These are phyloP conservation scores for Pichia deserticola DNA, from an alignment of 805 yeast species.

Conservation along the genomic window DNA sequence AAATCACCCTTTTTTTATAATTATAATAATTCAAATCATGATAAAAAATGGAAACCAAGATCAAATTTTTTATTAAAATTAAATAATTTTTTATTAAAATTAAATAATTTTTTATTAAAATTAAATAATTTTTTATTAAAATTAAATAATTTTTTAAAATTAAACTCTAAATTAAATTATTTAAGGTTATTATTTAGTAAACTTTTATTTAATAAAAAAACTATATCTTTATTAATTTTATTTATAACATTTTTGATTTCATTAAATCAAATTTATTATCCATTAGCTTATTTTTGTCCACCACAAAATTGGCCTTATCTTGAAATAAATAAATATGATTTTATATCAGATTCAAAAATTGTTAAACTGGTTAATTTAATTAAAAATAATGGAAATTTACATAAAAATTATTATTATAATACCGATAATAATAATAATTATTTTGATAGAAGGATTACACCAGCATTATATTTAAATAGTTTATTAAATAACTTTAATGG, in stretches of 20 bases:
- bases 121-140: too few species aligned
- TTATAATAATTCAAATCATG: too few species aligned
- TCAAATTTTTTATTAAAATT: too few species aligned
- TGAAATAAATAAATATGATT: not conserved
- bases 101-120: too few species aligned
- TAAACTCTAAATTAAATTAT: too few species aligned
- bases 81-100: too few species aligned
- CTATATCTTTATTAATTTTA: not conserved
- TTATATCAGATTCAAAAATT: not conserved
- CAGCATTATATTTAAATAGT: conserved; percentile 6
- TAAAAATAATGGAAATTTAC: not conserved
- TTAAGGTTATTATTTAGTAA: too few species aligned
- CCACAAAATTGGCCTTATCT: not conserved
- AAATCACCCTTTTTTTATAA: not conserved
- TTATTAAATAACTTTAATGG: not conserved
- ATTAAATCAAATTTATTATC: not conserved
- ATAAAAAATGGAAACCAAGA: too few species aligned
- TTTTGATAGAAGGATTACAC: conserved; percentile 10
- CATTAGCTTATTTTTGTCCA: not conserved
- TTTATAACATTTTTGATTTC: not conserved
- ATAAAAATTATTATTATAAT: not conserved
- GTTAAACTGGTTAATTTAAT: not conserved
- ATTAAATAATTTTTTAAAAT: too few species aligned
- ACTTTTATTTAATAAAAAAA: not conserved
- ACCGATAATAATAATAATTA: not conserved